Evolutionary conservation across 1,139 yeast species (phyloP).

Genomic region (Candida frijolesensis): DNA sequence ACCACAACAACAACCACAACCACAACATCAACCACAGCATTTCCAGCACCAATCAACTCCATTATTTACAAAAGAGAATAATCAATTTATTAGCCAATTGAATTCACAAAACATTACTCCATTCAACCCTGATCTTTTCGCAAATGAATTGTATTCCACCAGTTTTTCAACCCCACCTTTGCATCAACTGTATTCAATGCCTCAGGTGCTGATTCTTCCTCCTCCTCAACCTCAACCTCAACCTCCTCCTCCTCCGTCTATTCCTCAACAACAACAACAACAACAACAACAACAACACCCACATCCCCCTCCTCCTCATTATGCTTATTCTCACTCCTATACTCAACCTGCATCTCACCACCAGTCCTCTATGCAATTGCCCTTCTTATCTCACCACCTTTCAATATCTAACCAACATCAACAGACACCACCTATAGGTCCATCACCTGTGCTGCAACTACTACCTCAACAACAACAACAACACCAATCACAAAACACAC

Average conservation of each 20-base stretch:
- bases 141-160: slow-evolving; percentile 3
- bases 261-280: neutral
- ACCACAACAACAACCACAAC: neutral
- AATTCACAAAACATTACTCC: neutral
- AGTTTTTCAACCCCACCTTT: neutral
- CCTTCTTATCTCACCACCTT: neutral
- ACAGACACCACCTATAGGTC: slow-evolving; percentile 3
- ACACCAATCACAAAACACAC: neutral
- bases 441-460: neutral
- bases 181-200: slow-evolving; percentile 1
- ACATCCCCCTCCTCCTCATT: neutral
- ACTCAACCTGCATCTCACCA: neutral
- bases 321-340: neutral
- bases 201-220: slow-evolving; percentile 3
- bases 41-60: slow-evolving; percentile 4
- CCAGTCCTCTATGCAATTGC: neutral
- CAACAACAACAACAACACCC: too few species aligned
- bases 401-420: slow-evolving; percentile 6
- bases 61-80: neutral
- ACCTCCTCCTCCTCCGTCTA: neutral
- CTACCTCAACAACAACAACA: neutral
- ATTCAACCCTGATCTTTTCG: slow-evolving; percentile 3
- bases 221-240: slow-evolving; percentile 3
- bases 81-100: neutral
- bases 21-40: slow-evolving; percentile 3